Evolutionary conservation across 352 stramenopile genomes (phyloP).

Genomic region (Phytophthora uliginosa): DNA sequence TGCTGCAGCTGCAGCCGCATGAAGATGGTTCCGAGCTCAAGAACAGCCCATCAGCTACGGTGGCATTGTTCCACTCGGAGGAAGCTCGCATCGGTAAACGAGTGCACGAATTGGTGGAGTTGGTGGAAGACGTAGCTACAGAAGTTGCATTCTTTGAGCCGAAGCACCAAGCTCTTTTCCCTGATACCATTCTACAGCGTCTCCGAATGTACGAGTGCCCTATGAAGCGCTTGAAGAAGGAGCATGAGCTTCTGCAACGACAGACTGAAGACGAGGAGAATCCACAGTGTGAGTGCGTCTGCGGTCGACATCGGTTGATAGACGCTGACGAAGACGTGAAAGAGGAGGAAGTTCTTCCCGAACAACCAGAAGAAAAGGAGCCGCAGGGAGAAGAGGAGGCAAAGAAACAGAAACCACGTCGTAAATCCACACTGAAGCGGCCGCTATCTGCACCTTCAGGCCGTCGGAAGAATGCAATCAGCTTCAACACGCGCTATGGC

Average conservation of each 20-base stretch:
- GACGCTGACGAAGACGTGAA: slow-evolving; percentile 28
- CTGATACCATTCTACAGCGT: slow-evolving; percentile 30
- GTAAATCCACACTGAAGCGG: slow-evolving; percentile 43
- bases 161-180: slow-evolving; percentile 22
- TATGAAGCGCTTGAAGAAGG: slow-evolving; percentile 57
- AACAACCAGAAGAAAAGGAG: slow-evolving; percentile 6
- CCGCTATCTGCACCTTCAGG: slow-evolving; percentile 35
- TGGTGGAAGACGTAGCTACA: slow-evolving; percentile 65
- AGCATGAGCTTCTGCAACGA: slow-evolving; percentile 49
- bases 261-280: slow-evolving; percentile 7
- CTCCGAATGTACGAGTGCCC: slow-evolving; percentile 53
- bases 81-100: slow-evolving; percentile 59
- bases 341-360: slow-evolving; percentile 10
- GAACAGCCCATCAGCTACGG: background rate
- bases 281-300: slow-evolving; percentile 55
- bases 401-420: slow-evolving; percentile 32
- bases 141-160: slow-evolving; percentile 53
- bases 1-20: slow-evolving; percentile 29
- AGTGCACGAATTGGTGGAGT: slow-evolving; percentile 64
- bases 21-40: background rate
- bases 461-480: slow-evolving; percentile 60
- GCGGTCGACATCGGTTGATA: slow-evolving; percentile 54
- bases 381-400: slow-evolving; percentile 19
- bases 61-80: slow-evolving; percentile 59
- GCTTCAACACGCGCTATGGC: slow-evolving; percentile 43